Percentiles rank a stretch among this genome's conserved stretches.
Conservation (phyloP, 2,329 filamentous ascomycete species). For the Nemania sp. region DNA sequence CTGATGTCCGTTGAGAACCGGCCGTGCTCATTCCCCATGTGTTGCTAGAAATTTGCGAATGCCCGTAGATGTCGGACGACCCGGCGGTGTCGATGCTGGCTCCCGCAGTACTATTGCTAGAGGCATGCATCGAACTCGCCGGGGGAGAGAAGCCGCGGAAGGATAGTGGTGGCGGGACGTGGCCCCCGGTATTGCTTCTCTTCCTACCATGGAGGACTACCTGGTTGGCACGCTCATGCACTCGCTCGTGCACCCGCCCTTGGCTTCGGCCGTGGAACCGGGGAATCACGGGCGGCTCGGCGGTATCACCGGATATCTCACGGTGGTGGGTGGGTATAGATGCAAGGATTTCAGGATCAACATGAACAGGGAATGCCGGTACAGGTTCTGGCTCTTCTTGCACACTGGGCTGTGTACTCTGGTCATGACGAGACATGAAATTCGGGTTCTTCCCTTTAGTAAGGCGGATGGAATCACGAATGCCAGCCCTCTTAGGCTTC, state of each 20-base stretch:
- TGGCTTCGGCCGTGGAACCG: constrained; percentile 72
- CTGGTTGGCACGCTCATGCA: constrained; percentile 59
- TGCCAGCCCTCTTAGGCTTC: constrained; percentile 66
- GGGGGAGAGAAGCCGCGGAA: constrained; percentile 83
- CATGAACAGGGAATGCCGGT: constrained; percentile 39
- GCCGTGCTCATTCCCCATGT: constrained; percentile 60
- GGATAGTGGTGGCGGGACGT: constrained; percentile 74
- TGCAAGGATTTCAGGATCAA: constrained; percentile 52
- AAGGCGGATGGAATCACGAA: constrained; percentile 89
- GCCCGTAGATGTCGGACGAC: constrained; percentile 69
- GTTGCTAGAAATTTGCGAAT: constrained; percentile 63
- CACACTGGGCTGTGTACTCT: constrained; percentile 21
- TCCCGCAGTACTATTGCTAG: constrained; percentile 68
- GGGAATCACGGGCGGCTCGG: constrained; percentile 78
- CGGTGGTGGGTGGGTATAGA: constrained; percentile 57
- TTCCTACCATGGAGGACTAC: constrained; percentile 77
- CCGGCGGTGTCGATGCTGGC: constrained; percentile 68
- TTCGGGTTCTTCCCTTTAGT: constrained; percentile 77
- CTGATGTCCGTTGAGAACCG: constrained; percentile 65
- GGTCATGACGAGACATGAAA: constrained; percentile 52
- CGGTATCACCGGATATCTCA: constrained; percentile 68
- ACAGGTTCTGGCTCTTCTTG: constrained; percentile 36
- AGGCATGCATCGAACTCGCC: constrained; percentile 57
- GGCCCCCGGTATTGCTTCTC: constrained; percentile 87
- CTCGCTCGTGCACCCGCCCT: constrained; percentile 55